phyloP scores from a whole-genome alignment of 2,329 filamentous ascomycete genomes.

The Cercospora beticola region DNA sequence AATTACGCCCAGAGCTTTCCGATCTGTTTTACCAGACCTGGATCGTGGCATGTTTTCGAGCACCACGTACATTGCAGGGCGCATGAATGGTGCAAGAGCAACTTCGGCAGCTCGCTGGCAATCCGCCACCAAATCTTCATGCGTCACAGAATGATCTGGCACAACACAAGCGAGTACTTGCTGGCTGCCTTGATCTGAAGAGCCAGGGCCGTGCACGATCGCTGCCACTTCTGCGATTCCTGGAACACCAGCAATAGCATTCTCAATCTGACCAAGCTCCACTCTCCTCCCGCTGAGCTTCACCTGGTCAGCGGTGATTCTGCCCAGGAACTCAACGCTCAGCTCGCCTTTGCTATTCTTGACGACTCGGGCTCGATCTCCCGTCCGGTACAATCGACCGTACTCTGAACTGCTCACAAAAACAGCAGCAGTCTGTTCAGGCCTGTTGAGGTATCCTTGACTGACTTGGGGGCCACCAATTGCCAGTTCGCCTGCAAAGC shows the following conservation, averaged over 20 bases:
- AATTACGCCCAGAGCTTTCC: background rate
- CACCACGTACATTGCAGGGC: background rate
- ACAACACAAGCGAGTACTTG: slow-evolving; percentile 15
- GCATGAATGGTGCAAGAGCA: background rate
- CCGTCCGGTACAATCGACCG: background rate
- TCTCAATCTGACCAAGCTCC: slow-evolving; percentile 70
- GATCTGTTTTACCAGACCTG: background rate
- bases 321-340: slow-evolving; percentile 18
- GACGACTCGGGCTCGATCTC: background rate
- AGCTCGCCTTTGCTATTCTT: background rate
- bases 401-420: background rate
- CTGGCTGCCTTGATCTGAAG: slow-evolving; percentile 16
- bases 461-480: background rate
- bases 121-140: background rate
- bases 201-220: slow-evolving; percentile 6
- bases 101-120: background rate
- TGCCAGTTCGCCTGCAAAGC: background rate
- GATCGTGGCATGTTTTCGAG: background rate
- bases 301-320: slow-evolving; percentile 52
- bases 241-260: slow-evolving; percentile 36
- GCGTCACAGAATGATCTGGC: slow-evolving; percentile 6
- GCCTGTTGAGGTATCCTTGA: background rate
- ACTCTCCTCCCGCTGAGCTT: slow-evolving; percentile 76
- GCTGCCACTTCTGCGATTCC: slow-evolving; percentile 12
- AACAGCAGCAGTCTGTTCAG: background rate